These are phyloP conservation scores for Zychaea mexicana DNA, from an alignment of 371 early-diverging fungal species.

Conservation along the genomic window DNA sequence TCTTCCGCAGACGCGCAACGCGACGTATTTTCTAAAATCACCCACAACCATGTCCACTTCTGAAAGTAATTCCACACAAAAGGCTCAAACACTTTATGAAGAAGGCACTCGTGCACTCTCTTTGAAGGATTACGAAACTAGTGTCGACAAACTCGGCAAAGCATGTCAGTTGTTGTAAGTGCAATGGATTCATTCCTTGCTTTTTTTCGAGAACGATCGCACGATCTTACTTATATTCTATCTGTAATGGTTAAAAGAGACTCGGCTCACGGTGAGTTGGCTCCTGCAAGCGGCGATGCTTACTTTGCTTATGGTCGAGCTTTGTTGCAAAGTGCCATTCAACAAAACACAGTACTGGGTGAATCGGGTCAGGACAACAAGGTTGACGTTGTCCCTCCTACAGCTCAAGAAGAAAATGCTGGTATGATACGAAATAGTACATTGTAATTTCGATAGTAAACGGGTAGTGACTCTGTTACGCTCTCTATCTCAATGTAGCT, in stretches of 20 bases:
- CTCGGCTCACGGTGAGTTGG: conserved; percentile 65
- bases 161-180: conserved; percentile 68
- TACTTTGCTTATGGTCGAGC: conserved; percentile 82
- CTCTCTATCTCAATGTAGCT: neutral
- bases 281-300: conserved; percentile 77
- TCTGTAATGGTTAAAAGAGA: conserved; percentile 45
- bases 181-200: neutral
- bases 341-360: conserved; percentile 74
- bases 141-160: conserved; percentile 67
- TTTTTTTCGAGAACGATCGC: neutral
- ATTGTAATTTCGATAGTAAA: neutral
- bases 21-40: too few relatives aligned
- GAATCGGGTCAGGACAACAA: conserved; percentile 34
- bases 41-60: conserved; percentile 14
- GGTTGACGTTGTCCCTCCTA: neutral
- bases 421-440: neutral
- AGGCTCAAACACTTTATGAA: conserved; percentile 13
- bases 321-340: conserved; percentile 74
- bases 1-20: too few relatives aligned
- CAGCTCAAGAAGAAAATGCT: neutral
- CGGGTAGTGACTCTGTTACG: neutral
- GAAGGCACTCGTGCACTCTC: conserved; percentile 25
- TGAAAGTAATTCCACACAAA: neutral
- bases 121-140: conserved; percentile 54
- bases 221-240: neutral